Conservation (phyloP, 768 basidiomycete species). For the Postia placenta region DNA sequence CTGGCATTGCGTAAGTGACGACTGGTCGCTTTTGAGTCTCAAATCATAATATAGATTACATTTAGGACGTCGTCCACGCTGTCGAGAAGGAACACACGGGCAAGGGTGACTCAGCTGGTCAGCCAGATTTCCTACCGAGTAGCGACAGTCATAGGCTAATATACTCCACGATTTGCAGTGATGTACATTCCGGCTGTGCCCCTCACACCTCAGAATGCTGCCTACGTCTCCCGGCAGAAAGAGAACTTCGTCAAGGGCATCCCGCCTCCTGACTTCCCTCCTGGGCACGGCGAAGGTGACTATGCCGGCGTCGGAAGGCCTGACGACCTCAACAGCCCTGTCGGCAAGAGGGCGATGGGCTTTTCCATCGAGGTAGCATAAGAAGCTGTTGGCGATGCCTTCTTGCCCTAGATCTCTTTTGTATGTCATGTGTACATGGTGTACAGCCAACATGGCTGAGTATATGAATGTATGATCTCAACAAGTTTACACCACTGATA, state of each 20-base stretch:
- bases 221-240: constrained; percentile 58
- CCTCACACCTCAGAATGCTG: constrained; percentile 51
- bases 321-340: constrained; percentile 30
- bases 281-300: constrained; percentile 33
- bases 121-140: constrained; percentile 5
- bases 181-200: constrained; percentile 80
- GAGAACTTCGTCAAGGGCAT: constrained; percentile 52
- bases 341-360: constrained; percentile 40
- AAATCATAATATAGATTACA: neutral
- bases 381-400: constrained; percentile 4
- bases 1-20: constrained; percentile 55
- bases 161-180: constrained; percentile 37
- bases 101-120: constrained; percentile 49
- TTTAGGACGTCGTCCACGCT: constrained; percentile 39
- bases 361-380: constrained; percentile 25
- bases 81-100: constrained; percentile 50
- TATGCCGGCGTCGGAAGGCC: constrained; percentile 35
- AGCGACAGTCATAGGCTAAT: neutral
- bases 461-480: too few relatives aligned
- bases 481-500: too few relatives aligned
- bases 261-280: constrained; percentile 69
- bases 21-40: neutral
- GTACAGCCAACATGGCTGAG: neutral
- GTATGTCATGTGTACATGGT: neutral
- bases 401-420: neutral